phyloP scores from a whole-genome alignment of 805 yeast species.

The Limtongozyma cylindracea region DNA sequence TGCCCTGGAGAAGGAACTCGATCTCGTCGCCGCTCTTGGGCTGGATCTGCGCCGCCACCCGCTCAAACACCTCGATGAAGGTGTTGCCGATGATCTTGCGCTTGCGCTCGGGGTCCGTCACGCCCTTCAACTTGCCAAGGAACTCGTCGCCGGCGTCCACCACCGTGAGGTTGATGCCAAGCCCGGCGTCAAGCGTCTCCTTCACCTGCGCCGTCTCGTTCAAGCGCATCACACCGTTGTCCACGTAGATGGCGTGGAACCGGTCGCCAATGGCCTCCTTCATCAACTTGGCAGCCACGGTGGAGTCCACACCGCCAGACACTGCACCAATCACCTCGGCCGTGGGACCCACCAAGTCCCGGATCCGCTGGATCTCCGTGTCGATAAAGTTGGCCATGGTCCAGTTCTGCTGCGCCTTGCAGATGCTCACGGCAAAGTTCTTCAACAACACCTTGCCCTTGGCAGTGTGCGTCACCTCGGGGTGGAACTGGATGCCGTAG shows the following conservation, averaged over 20 bases:
- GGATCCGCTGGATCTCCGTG: constrained; percentile 84
- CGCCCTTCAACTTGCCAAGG: constrained; percentile 66
- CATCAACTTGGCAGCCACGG: constrained; percentile 97
- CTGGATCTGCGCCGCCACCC: constrained; percentile 77
- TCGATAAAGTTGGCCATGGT: constrained; percentile 95
- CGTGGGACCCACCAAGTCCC: constrained; percentile 80
- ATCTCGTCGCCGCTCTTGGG: constrained; percentile 79
- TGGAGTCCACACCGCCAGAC: constrained; percentile 98
- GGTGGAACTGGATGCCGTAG: constrained; percentile 96
- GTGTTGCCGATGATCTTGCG: constrained; percentile 97
- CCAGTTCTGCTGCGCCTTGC: constrained; percentile 81
- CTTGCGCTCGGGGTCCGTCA: constrained; percentile 97
- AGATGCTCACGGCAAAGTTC: constrained; percentile 84
- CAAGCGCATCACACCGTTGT: constrained; percentile 91
- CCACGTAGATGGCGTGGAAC: constrained; percentile 95
- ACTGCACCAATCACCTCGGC: constrained; percentile 99
- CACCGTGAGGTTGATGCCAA: constrained; percentile 85
- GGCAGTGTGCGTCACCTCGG: constrained; percentile 91
- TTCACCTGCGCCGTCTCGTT: constrained; percentile 81
- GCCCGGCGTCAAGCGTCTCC: constrained; percentile 73
- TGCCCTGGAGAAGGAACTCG: constrained; percentile 88
- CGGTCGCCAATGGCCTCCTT: constrained; percentile 96
- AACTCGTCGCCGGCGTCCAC: constrained; percentile 88
- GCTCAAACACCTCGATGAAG: constrained; percentile 89
- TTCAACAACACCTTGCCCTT: constrained; percentile 71